Percentiles rank a stretch among this genome's conserved stretches.
Evolutionary conservation across 148 eudicot genomes (phyloP).

Genomic region (Rhododendron molle): DNA sequence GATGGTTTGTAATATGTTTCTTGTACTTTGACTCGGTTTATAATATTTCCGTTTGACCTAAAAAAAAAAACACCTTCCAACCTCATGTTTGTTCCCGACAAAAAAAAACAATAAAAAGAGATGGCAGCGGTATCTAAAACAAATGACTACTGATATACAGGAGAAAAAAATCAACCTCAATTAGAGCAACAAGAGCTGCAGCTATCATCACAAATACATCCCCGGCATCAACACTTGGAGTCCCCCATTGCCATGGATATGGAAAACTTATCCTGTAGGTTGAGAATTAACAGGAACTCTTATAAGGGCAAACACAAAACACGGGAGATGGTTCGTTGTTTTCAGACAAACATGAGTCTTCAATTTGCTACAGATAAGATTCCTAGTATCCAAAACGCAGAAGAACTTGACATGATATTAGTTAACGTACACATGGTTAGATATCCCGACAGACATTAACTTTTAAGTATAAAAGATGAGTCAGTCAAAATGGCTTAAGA

Average conservation of each 20-base stretch:
- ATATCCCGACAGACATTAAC: not conserved
- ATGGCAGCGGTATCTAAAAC: not conserved
- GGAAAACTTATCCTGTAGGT: slow-evolving; percentile 80
- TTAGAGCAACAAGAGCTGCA: slow-evolving; percentile 73
- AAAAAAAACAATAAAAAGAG: not conserved
- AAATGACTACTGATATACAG: not conserved
- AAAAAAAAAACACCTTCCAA: not conserved
- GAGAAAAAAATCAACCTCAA: slow-evolving; percentile 52
- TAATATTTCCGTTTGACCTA: no score
- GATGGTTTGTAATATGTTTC: no score
- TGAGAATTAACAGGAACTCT: not conserved
- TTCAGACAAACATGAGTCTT: not conserved
- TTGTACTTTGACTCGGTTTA: no score
- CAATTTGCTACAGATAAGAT: not conserved
- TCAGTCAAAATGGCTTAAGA: not conserved
- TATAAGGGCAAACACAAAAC: no score
- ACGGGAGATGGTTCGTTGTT: not conserved
- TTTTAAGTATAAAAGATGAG: not conserved
- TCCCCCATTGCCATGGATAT: slow-evolving; percentile 96
- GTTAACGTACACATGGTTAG: not conserved
- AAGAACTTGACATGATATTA: not conserved
- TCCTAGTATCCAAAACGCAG: not conserved
- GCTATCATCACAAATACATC: slow-evolving; percentile 71
- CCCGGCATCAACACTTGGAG: slow-evolving; percentile 55
- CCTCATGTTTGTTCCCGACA: not conserved